Evolutionary conservation across 768 basidiomycete genomes (phyloP).

Genomic region (Tricholoma sp.): DNA sequence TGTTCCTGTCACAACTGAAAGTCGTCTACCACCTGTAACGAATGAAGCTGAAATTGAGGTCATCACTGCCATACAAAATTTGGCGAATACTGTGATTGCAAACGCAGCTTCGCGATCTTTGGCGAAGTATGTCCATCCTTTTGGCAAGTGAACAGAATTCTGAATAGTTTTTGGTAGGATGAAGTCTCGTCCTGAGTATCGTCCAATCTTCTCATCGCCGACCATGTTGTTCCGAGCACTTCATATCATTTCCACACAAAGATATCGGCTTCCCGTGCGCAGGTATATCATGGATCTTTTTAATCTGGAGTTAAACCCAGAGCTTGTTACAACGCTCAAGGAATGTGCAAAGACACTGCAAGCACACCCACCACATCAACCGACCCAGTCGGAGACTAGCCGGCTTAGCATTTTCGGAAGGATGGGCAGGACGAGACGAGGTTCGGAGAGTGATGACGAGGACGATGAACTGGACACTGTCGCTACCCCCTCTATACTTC

Average conservation of each 20-base stretch:
- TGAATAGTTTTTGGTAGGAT: slow-evolving; percentile 39
- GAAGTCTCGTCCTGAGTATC: slow-evolving; percentile 73
- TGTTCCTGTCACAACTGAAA: slow-evolving; percentile 32
- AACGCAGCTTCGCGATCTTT: slow-evolving; percentile 90
- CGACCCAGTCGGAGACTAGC: slow-evolving; percentile 32
- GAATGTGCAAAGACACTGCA: slow-evolving; percentile 48
- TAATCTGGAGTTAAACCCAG: slow-evolving; percentile 68
- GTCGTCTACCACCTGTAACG: slow-evolving; percentile 57
- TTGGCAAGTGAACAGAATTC: not conserved
- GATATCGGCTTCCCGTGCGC: slow-evolving; percentile 88
- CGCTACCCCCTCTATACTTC: slow-evolving; percentile 29
- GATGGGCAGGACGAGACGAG: slow-evolving; percentile 41
- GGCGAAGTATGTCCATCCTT: slow-evolving; percentile 52
- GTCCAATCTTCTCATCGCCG: slow-evolving; percentile 70
- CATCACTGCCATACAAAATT: slow-evolving; percentile 85
- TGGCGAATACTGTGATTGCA: slow-evolving; percentile 93
- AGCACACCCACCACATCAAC: slow-evolving; percentile 39
- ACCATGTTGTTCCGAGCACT: slow-evolving; percentile 80
- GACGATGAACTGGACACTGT: slow-evolving; percentile 46
- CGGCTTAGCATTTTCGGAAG: slow-evolving; percentile 62
- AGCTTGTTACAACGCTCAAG: slow-evolving; percentile 49
- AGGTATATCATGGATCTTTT: slow-evolving; percentile 93
- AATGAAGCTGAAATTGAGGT: slow-evolving; percentile 75
- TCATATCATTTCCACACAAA: slow-evolving; percentile 81
- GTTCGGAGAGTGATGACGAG: slow-evolving; percentile 59